Evolutionary conservation across 768 basidiomycete species (phyloP), one percentile per base, ranked within the genome.

Genomic region (Serendipita sp.): DNA sequence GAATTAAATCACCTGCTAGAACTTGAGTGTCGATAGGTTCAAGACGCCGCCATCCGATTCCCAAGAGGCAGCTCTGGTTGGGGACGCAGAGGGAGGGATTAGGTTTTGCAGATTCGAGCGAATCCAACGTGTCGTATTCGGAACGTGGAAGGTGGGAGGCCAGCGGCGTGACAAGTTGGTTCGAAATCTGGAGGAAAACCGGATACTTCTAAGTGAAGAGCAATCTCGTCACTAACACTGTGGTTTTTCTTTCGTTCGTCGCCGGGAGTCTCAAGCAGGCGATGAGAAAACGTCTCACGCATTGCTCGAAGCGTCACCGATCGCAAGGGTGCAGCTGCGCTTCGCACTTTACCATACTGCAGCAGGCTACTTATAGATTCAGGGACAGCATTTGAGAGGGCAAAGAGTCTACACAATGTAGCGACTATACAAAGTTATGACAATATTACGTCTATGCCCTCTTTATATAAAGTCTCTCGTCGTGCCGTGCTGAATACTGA

Each of bases 1-100:
- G 81, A 84, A 69, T 80, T 94, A 30, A 78, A 80, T 1, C 74
- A 79, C 8, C 75, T 84, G 63, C 77, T 84, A 72, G 8, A 75
- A 73, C 1, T 70, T 16, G 52, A 72, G 28, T 67, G 78, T 68
- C 70, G 76, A 69, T 79, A 81, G 48, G 75, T 97, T 46, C 77
- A 76, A 2, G 75, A 85, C 67, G 87, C 91, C 16, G 82, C 88
- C 67, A 83, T 93, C 15, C 76, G 79, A n/a, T 78, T 91, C n/a
- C 89, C 85, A 4, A 70, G 65, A 8, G 30, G 32, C 56, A 7
- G 56, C 56, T 16, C 34, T 68, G 30, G 44, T 62, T 2, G 63
- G 56, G 16, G 35, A 60, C 32, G 56, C 56, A 32, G 56, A 60
- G 11, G 23, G 56, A 60, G 35, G 56, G 56, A 34, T 60, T 60